Evolutionary conservation across 495 filamentous ascomycete genomes (phyloP).

Genomic region (Xylaria grammica): DNA sequence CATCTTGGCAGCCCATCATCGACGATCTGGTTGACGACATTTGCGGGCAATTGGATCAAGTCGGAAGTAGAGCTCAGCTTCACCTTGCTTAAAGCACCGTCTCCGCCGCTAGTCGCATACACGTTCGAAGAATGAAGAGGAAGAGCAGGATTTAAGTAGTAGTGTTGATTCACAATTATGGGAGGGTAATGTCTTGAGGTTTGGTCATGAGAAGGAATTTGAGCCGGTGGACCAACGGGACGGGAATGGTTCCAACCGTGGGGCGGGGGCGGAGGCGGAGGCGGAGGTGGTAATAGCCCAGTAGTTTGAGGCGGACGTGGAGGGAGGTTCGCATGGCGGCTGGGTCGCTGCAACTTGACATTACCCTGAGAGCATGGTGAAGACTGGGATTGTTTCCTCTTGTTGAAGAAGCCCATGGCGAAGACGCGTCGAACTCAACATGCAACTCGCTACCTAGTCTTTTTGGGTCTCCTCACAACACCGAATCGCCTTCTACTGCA

Average conservation of each 20-base stretch:
- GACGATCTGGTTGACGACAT: conserved; percentile 36
- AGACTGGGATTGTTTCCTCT: conserved; percentile 15
- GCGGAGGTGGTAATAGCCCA: conserved; percentile 37
- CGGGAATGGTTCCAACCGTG: conserved; percentile 36
- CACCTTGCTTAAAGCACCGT: conserved; percentile 38
- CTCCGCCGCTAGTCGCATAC: conserved; percentile 18
- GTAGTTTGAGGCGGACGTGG: conserved; percentile 36
- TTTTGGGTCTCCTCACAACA: neutral
- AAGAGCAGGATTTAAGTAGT: conserved; percentile 44
- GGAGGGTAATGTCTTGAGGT: conserved; percentile 33
- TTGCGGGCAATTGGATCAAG: conserved; percentile 38
- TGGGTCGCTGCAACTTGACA: neutral
- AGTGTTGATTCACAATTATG: conserved; percentile 56
- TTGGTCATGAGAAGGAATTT: conserved; percentile 36
- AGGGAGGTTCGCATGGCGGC: neutral
- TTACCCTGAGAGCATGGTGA: neutral
- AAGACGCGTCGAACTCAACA: neutral
- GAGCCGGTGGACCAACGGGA: conserved; percentile 21
- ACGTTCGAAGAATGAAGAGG: conserved; percentile 21
- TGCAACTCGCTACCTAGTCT: neutral
- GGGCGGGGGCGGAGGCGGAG: conserved; percentile 41
- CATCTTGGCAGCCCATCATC: conserved; percentile 44
- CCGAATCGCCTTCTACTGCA: neutral
- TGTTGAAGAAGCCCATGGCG: conserved; percentile 21
- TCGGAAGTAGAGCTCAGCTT: conserved; percentile 45